These are phyloP conservation scores for Rhizopus arrhizus DNA, from an alignment of 371 early-diverging fungal species.

Conservation along the genomic window DNA sequence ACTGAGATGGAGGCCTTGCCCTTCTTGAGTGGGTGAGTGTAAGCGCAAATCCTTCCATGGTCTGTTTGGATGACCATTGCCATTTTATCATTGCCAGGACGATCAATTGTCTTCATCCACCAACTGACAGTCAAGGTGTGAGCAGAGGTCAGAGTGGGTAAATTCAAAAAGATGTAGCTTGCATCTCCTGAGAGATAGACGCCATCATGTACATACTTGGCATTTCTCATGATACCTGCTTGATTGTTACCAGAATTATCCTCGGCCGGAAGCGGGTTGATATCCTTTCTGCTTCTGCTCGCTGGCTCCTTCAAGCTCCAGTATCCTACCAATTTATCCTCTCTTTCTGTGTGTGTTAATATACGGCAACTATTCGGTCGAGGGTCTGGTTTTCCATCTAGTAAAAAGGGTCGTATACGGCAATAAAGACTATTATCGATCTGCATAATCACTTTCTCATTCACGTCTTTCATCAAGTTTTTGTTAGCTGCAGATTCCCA, in stretches of 20 bases:
- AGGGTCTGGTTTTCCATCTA: constrained; percentile 37
- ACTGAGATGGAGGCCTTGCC: constrained; percentile 27
- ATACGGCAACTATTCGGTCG: constrained; percentile 39
- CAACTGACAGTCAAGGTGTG: constrained; percentile 44
- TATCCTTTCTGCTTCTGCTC: neutral
- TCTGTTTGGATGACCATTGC: constrained; percentile 49
- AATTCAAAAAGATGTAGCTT: constrained; percentile 40
- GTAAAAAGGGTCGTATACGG: constrained; percentile 40
- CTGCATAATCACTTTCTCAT: constrained; percentile 36
- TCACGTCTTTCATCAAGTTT: constrained; percentile 43
- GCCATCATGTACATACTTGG: constrained; percentile 19
- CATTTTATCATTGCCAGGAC: constrained; percentile 21
- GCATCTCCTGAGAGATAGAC: constrained; percentile 37
- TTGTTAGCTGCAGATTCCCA: constrained; percentile 57
- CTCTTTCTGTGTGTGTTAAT: constrained; percentile 20
- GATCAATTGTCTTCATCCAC: constrained; percentile 46
- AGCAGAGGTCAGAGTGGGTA: constrained; percentile 34
- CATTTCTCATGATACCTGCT: constrained; percentile 38
- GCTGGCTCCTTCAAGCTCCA: constrained; percentile 35
- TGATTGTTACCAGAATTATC: constrained; percentile 46
- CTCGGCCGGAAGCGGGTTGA: constrained; percentile 33
- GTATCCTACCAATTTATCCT: constrained; percentile 43
- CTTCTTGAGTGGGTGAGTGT: constrained; percentile 22
- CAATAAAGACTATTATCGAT: constrained; percentile 55
- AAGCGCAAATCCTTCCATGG: constrained; percentile 38